Conservation (phyloP, 306 rosid genomes). For the Vigna nakashimae region DNA sequence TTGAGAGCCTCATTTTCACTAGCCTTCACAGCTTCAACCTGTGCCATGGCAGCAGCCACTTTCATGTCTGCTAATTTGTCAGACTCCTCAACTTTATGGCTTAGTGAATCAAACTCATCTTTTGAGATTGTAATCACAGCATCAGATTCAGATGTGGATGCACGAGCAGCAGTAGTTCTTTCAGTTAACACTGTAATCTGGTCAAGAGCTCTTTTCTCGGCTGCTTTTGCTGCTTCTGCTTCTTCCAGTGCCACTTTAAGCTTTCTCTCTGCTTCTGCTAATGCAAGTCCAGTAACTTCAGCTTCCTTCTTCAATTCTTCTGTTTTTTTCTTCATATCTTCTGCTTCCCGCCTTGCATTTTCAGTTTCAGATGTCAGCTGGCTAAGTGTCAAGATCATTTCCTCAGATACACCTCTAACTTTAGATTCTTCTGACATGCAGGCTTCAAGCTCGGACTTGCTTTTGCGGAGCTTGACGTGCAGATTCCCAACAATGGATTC, state of each 20-base stretch:
- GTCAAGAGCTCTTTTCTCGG: slow-evolving; percentile 79
- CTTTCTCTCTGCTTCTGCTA: slow-evolving; percentile 76
- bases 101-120: slow-evolving; percentile 84
- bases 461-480: slow-evolving; percentile 78
- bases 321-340: slow-evolving; percentile 76
- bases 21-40: slow-evolving; percentile 98
- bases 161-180: slow-evolving; percentile 81
- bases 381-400: slow-evolving; percentile 75
- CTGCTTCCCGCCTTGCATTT: slow-evolving; percentile 73
- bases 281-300: slow-evolving; percentile 64
- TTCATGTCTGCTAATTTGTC: slow-evolving; percentile 88
- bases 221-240: slow-evolving; percentile 87
- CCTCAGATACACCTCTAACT: slow-evolving; percentile 79
- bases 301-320: slow-evolving; percentile 78
- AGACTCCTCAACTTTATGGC: slow-evolving; percentile 88
- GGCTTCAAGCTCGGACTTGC: slow-evolving; percentile 81
- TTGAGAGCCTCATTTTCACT: slow-evolving; percentile 84
- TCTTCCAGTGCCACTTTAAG: slow-evolving; percentile 76
- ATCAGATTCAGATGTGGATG: slow-evolving; percentile 88
- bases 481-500: slow-evolving; percentile 86
- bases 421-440: slow-evolving; percentile 77
- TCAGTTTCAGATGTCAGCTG: slow-evolving; percentile 76
- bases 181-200: slow-evolving; percentile 77
- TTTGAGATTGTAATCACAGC: slow-evolving; percentile 76
- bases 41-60: slow-evolving; percentile 96